A percentile compares a stretch with the other conserved stretches of the same genome.
phyloP scores from a whole-genome alignment of 2,329 filamentous ascomycete species.

The Pestalotiopsis sp. region DNA sequence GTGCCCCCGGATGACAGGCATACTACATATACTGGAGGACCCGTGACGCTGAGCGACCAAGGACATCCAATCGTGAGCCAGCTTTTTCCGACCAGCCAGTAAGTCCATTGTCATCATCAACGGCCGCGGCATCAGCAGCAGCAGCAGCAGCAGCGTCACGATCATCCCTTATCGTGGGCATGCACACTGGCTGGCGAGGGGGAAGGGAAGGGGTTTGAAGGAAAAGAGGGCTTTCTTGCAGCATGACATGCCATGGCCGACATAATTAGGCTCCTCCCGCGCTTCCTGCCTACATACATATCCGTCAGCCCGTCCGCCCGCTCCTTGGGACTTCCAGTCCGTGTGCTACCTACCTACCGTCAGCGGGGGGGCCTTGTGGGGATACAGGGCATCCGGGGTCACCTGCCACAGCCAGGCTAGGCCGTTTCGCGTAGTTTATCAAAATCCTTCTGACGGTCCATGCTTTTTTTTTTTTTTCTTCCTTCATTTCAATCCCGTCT shows the following conservation, averaged over 20 bases:
- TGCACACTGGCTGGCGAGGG: background rate
- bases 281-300: slow-evolving; percentile 6
- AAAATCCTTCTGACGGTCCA: background rate
- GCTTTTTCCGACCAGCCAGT: background rate
- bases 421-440: background rate
- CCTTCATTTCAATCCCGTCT: background rate
- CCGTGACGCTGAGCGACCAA: background rate
- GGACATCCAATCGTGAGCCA: background rate
- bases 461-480: background rate
- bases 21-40: background rate
- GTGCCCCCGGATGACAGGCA: background rate
- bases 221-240: background rate
- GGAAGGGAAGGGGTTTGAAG: background rate
- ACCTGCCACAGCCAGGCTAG: slow-evolving; percentile 1
- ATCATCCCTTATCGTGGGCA: background rate
- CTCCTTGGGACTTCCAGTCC: background rate
- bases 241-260: background rate
- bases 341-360: background rate
- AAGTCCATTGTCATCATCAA: background rate
- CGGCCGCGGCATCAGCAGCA: background rate
- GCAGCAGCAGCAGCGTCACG: background rate
- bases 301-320: slow-evolving; percentile 4
- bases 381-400: background rate
- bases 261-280: slow-evolving; percentile 11
- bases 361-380: background rate